phyloP scores from a whole-genome alignment of 129 eudicot genomes.

The Sambucus nigra region DNA sequence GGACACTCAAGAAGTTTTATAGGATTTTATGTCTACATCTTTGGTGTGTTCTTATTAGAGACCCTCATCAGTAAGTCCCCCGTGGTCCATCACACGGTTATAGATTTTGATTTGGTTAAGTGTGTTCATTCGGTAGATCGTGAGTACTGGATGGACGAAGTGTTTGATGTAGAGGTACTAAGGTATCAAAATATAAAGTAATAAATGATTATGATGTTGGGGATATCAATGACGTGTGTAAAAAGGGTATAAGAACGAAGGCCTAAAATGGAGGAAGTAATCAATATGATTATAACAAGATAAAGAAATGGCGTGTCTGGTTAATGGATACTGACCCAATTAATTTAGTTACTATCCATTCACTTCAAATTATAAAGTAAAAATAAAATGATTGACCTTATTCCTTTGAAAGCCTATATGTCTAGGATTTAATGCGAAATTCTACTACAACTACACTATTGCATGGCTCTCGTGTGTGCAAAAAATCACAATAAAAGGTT shows the following conservation, averaged over 20 bases:
- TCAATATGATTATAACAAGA: slow-evolving; percentile 69
- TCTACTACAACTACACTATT: too few species aligned
- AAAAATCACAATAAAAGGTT: too few species aligned
- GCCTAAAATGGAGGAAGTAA: slow-evolving; percentile 73
- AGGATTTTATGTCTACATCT: slow-evolving; percentile 76
- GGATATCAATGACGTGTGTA: slow-evolving; percentile 80
- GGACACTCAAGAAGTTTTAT: slow-evolving; percentile 74
- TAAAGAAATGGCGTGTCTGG: too few species aligned
- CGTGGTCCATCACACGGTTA: slow-evolving; percentile 80
- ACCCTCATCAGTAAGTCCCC: slow-evolving; percentile 87
- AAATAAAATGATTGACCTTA: too few species aligned
- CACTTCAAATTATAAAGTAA: too few species aligned
- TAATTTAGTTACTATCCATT: too few species aligned
- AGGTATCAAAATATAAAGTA: slow-evolving; percentile 78
- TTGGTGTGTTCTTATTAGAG: slow-evolving; percentile 79
- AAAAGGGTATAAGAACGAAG: slow-evolving; percentile 65
- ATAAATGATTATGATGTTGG: slow-evolving; percentile 85
- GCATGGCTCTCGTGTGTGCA: too few species aligned
- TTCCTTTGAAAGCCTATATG: too few species aligned
- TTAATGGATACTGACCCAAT: slow-evolving; percentile 21
- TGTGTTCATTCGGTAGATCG: slow-evolving; percentile 97
- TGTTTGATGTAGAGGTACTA: slow-evolving; percentile 75
- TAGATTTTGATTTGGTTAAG: slow-evolving; percentile 72
- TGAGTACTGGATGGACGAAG: slow-evolving; percentile 97
- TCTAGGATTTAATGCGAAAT: too few species aligned